Percentiles rank a stretch among this genome's conserved stretches.
These are phyloP conservation scores for Hygrocybe punicea DNA, from an alignment of 768 basidiomycete genomes.

Conservation along the genomic window DNA sequence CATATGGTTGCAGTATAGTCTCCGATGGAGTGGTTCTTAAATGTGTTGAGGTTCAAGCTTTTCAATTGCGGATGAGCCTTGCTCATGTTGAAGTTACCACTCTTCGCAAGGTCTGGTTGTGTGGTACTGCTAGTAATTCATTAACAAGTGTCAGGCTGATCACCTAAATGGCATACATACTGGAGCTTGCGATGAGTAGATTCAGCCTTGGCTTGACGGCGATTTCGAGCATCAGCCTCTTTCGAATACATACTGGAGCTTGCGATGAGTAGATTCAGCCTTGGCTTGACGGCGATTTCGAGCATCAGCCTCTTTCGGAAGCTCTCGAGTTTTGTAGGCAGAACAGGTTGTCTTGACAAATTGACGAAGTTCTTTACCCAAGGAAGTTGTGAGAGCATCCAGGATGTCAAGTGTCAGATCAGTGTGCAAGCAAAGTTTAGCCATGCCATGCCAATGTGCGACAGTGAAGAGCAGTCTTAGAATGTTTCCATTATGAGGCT, in stretches of 20 bases:
- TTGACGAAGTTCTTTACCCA: constrained; percentile 2
- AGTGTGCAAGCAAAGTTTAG: constrained; percentile 8
- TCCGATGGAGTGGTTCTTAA: constrained; percentile 7
- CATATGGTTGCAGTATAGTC: constrained; percentile 5
- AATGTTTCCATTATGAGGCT: constrained; percentile 1
- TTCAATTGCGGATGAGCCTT: not conserved
- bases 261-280: constrained; percentile 7
- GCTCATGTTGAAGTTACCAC: not conserved
- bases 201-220: not conserved
- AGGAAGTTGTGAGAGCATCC: not conserved
- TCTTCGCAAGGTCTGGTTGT: not conserved
- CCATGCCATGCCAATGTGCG: constrained; percentile 6
- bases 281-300: constrained; percentile 3
- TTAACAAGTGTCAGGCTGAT: not conserved
- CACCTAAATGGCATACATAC: not conserved
- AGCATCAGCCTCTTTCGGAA: not conserved
- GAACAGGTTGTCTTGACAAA: constrained; percentile 4
- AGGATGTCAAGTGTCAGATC: constrained; percentile 2
- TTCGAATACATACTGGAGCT: constrained; percentile 1
- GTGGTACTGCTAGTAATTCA: not conserved
- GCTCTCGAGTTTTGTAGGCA: constrained; percentile 3
- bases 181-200: constrained; percentile 11
- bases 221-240: no score
- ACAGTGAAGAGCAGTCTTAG: constrained; percentile 3
- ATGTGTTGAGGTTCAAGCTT: constrained; percentile 5